Percentiles rank a stretch among this genome's conserved stretches.
These are phyloP conservation scores for Linnemannia schmuckeri DNA, from an alignment of 192 early-diverging fungal genomes.

Conservation along the genomic window DNA sequence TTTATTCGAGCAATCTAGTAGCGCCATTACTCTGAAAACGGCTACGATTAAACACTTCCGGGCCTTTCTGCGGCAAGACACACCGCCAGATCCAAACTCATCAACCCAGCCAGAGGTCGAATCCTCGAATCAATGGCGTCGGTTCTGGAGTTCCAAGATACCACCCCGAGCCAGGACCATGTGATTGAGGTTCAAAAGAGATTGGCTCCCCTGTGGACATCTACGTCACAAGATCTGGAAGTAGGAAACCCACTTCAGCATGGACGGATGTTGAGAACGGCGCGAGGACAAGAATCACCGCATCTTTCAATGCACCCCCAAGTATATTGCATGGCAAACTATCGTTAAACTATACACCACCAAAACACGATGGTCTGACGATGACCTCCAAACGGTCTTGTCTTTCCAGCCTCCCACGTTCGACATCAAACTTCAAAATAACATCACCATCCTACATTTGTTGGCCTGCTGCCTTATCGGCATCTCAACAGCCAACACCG, in stretches of 20 bases:
- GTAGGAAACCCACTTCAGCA: background rate
- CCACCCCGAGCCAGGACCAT: background rate
- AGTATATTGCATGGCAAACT: no score
- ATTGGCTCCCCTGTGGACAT: background rate
- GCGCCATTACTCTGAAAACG: background rate
- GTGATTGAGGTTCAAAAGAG: background rate
- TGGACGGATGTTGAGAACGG: background rate
- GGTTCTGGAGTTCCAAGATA: background rate
- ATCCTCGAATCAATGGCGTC: background rate
- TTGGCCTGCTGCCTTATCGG: no score
- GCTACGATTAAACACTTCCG: background rate
- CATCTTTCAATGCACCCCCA: background rate
- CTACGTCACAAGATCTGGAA: background rate
- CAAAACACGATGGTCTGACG: no score
- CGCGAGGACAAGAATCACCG: background rate
- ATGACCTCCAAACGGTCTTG: no score
- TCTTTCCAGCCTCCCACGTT: no score
- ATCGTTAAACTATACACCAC: no score
- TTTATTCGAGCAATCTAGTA: no score
- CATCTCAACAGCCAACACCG: no score
- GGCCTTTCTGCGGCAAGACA: background rate
- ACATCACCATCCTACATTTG: no score
- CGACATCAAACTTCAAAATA: no score
- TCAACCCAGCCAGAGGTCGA: no score
- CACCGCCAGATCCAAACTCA: background rate